A percentile compares a stretch with the other conserved stretches of the same genome.
phyloP scores from a whole-genome alignment of 2,329 filamentous ascomycete species.

The Aspergillus sp. region DNA sequence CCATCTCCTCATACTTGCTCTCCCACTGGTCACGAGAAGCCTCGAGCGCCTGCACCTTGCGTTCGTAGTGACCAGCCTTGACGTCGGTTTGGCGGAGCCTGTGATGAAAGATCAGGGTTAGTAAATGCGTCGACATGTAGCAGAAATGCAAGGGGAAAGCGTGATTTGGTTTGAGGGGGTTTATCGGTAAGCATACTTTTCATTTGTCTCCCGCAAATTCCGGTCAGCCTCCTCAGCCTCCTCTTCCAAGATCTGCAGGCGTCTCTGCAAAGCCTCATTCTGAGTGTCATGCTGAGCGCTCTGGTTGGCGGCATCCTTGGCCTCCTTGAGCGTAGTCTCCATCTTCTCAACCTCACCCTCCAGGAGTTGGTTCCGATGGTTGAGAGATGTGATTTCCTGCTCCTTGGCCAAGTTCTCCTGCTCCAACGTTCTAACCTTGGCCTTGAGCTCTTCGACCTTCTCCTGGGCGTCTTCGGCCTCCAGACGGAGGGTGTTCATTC shows the following conservation, averaged over 20 bases:
- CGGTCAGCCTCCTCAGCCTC: slow-evolving; percentile 96
- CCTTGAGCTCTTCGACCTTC: slow-evolving; percentile 80
- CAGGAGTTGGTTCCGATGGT: slow-evolving; percentile 89
- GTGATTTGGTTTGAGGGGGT: not conserved
- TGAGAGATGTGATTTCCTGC: slow-evolving; percentile 93
- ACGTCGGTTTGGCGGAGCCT: slow-evolving; percentile 98
- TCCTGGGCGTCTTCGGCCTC: slow-evolving; percentile 79
- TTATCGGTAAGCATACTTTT: slow-evolving; percentile 65
- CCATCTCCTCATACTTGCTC: slow-evolving; percentile 95
- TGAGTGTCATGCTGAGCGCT: slow-evolving; percentile 76
- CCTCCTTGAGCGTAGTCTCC: slow-evolving; percentile 72
- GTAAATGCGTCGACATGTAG: slow-evolving; percentile 6
- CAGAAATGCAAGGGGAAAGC: not conserved
- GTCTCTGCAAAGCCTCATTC: slow-evolving; percentile 85
- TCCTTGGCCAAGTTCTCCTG: slow-evolving; percentile 95
- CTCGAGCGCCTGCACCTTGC: slow-evolving; percentile 97
- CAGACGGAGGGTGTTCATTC: slow-evolving; percentile 89
- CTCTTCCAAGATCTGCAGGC: slow-evolving; percentile 93
- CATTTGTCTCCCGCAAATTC: slow-evolving; percentile 92
- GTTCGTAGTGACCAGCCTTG: slow-evolving; percentile 98
- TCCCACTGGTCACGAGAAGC: slow-evolving; percentile 90
- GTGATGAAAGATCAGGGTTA: slow-evolving; percentile 15
- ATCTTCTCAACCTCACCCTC: slow-evolving; percentile 90
- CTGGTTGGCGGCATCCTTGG: slow-evolving; percentile 80
- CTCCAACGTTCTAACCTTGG: slow-evolving; percentile 82